Evolutionary conservation across 2,329 filamentous ascomycete genomes (phyloP), one percentile per base, ranked within the genome.

Genomic region (Cercospora beticola): DNA sequence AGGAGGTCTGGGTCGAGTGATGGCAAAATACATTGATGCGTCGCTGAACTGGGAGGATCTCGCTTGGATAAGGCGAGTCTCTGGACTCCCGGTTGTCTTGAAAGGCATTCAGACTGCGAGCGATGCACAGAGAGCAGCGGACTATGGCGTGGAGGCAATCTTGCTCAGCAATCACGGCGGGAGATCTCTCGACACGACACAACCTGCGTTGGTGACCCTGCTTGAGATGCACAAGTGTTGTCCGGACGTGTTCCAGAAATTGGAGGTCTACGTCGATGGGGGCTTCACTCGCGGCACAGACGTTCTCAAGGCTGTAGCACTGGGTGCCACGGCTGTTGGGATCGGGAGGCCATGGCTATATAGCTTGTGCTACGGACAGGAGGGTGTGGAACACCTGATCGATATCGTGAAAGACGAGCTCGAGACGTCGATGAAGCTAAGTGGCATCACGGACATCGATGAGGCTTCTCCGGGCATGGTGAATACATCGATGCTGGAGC

Each of bases 401-500:
- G 80, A 83, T 12, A 74, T 83, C 36, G 74, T 77, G 12, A 76
- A 77, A 5, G 88, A 90, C 68, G 89, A 91, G 76, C 77, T 90
- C 3, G 84, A 88, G 72, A 89, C 86, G 1, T 87, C 87, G 2
- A 90, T 90, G 88, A 84, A 86, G 52, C 83, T 90, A 78, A 85
- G 88, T 68, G 89, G 89, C 3, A 82, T 90, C 43, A 89, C 86
- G 0, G 83, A 86, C 68, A 78, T 91, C 7, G 83, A 85, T 64
- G 83, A 90, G 74, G 82, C 88, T 6, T 86, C 88, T 71, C 86
- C 87, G 0, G 86, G 86, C 0, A 81, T 88, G 75, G 76, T 89
- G 18, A 87, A 88, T 64, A 79, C 77, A 8, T 64, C 70, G 56
- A 28, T 72, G 66, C 52, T 72, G 8, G 70, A 72, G 61, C 70